phyloP scores from a whole-genome alignment of 306 rosid genomes.

The Arachis hypogaea region DNA sequence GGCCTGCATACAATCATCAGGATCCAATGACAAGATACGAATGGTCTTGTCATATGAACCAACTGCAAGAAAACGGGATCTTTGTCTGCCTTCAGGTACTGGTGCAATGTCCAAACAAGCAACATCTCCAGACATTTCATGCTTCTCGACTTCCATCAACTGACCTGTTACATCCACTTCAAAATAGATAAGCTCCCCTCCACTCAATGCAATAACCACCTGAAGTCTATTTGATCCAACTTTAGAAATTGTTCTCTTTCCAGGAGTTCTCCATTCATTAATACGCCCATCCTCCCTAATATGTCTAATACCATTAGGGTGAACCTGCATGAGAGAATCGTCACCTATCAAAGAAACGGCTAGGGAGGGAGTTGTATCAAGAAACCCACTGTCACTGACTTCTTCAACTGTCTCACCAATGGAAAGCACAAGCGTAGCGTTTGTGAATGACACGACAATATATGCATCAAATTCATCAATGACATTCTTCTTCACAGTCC shows the following conservation, averaged over 20 bases:
- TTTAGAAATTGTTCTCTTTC: slow-evolving; percentile 85
- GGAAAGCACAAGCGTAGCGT: slow-evolving; percentile 93
- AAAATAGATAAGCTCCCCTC: slow-evolving; percentile 94
- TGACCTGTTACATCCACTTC: slow-evolving; percentile 97
- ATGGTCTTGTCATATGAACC: slow-evolving; percentile 92
- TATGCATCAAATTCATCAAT: slow-evolving; percentile 93
- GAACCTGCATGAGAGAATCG: slow-evolving; percentile 99
- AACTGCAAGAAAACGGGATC: slow-evolving; percentile 94
- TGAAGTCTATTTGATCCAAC: slow-evolving; percentile 95
- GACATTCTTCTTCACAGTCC: slow-evolving; percentile 97
- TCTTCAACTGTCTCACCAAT: slow-evolving; percentile 99
- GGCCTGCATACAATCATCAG: slow-evolving; percentile 92
- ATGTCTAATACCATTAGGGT: slow-evolving; percentile 97
- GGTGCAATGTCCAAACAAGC: slow-evolving; percentile 97
- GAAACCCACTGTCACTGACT: slow-evolving; percentile 96
- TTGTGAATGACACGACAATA: slow-evolving; percentile 92
- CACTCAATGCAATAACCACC: slow-evolving; percentile 93
- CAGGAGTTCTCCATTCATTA: slow-evolving; percentile 99
- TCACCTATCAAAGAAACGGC: slow-evolving; percentile 97
- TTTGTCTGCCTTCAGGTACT: slow-evolving; percentile 92
- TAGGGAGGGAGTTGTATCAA: slow-evolving; percentile 92
- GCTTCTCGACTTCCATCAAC: slow-evolving; percentile 94
- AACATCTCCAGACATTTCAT: slow-evolving; percentile 96
- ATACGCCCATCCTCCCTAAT: slow-evolving; percentile 99
- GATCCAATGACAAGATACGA: slow-evolving; percentile 88